These are phyloP conservation scores for Heliamphora pulchella DNA, from an alignment of 179 eudicot genomes.

Conservation along the genomic window DNA sequence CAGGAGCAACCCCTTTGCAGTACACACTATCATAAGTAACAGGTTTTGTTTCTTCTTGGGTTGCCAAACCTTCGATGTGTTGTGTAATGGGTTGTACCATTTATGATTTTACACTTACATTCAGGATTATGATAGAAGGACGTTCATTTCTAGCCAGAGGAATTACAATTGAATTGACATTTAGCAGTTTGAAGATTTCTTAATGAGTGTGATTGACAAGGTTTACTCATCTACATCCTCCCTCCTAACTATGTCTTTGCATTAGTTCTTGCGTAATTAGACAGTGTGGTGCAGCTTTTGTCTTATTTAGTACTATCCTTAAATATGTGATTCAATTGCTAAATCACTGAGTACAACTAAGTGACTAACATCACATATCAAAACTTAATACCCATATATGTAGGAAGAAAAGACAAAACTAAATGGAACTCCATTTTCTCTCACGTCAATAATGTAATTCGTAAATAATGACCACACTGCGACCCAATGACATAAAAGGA, in stretches of 20 bases:
- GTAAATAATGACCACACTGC: not conserved
- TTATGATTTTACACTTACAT: not conserved
- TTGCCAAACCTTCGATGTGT: not conserved
- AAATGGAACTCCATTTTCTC: not conserved
- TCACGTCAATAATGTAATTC: not conserved
- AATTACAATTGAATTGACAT: not conserved
- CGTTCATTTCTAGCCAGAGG: constrained; percentile 7
- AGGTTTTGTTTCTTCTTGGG: not conserved
- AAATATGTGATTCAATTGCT: not conserved
- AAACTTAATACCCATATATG: not conserved
- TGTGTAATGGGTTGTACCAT: too few relatives aligned
- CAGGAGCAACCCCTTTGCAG: not conserved
- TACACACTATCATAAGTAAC: not conserved
- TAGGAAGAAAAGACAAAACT: not conserved
- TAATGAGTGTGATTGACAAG: not conserved
- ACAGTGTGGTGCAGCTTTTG: not conserved
- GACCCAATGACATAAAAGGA: not conserved
- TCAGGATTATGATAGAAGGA: not conserved
- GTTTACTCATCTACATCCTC: not conserved
- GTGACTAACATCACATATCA: not conserved
- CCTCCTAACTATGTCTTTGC: constrained; percentile 1
- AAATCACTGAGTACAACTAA: too few relatives aligned
- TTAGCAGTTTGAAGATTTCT: not conserved
- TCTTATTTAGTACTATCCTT: not conserved
- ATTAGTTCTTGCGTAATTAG: not conserved